Evolutionary conservation across 768 basidiomycete genomes (phyloP).

Genomic region (Mycena kentingensis): DNA sequence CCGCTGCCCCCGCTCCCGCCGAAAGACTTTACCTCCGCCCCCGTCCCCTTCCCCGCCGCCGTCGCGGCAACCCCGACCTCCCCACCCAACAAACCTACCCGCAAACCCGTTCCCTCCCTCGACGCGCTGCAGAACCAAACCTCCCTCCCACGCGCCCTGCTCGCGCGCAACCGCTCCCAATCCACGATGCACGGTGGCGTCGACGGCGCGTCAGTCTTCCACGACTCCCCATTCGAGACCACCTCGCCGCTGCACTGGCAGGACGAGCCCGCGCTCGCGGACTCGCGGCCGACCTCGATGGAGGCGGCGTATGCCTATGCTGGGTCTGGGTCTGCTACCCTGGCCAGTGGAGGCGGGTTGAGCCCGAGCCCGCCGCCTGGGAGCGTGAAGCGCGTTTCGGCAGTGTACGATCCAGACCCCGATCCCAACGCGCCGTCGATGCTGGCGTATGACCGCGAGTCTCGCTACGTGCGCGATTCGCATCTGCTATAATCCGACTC

Average conservation of each 20-base stretch:
- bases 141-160: neutral
- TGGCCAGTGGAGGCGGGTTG: no score
- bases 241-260: conserved; percentile 20
- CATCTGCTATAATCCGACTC: no score
- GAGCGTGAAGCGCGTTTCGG: no score
- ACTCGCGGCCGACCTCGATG: conserved; percentile 20
- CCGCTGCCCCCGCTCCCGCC: neutral
- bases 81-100: neutral
- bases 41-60: neutral
- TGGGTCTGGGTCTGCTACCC: no score
- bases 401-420: no score
- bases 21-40: neutral
- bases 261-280: conserved; percentile 22
- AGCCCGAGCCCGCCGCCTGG: no score
- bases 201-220: conserved; percentile 14
- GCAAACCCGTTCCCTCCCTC: neutral
- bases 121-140: neutral
- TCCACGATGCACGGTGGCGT: neutral
- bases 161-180: neutral
- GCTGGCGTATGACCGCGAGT: neutral
- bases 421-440: neutral
- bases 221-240: conserved; percentile 18
- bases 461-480: no score
- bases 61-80: neutral
- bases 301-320: neutral